phyloP scores from a whole-genome alignment of 108 stramenopile species.

The Nitzschia sp. region DNA sequence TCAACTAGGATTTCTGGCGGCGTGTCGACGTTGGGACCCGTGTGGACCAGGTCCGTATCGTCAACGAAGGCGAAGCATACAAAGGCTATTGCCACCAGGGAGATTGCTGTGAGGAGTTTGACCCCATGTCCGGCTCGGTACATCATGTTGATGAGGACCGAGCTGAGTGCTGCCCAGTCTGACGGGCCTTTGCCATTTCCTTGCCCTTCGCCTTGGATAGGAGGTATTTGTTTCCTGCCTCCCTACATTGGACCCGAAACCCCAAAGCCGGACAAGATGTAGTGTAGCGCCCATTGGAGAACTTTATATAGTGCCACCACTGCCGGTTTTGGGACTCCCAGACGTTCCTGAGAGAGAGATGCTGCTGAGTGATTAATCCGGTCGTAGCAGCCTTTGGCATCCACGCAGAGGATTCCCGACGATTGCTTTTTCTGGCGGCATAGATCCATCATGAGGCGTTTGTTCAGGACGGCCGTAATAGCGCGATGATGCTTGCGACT shows the following conservation, averaged over 20 bases:
- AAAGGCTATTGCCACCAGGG: not conserved
- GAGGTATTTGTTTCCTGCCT: not conserved
- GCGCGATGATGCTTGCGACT: not conserved
- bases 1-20: not conserved
- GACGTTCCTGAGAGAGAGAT: not conserved
- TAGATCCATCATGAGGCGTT: slow-evolving; percentile 1
- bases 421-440: not conserved
- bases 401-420: not conserved
- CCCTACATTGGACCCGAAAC: not conserved
- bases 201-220: slow-evolving; percentile 9
- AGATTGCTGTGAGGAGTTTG: slow-evolving; percentile 1
- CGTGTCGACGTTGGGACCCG: not conserved
- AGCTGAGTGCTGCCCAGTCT: not conserved
- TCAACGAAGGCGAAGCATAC: slow-evolving; percentile 7
- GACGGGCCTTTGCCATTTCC: slow-evolving; percentile 3
- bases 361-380: not conserved
- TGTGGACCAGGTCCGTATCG: too few species aligned
- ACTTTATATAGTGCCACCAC: not conserved
- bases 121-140: slow-evolving; percentile 3
- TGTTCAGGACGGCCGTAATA: not conserved
- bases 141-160: slow-evolving; percentile 8
- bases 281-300: slow-evolving; percentile 1
- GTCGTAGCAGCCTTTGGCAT: slow-evolving; percentile 13
- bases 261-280: not conserved
- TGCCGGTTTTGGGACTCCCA: not conserved